phyloP scores from a whole-genome alignment of 768 basidiomycete species.

The Kwoniella botswanensis region DNA sequence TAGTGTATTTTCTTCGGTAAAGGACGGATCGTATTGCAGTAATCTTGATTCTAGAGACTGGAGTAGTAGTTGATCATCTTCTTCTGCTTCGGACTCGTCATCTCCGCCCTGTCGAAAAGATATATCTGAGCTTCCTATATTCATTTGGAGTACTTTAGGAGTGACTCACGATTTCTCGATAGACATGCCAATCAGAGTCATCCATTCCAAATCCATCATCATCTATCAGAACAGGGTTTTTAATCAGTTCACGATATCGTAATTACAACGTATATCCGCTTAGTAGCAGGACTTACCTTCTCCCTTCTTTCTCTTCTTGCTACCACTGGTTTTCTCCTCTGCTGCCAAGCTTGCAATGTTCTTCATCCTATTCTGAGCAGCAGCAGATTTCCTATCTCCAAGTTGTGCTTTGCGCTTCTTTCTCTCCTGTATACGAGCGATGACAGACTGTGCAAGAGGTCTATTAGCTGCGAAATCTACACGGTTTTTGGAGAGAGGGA shows the following conservation, averaged over 20 bases:
- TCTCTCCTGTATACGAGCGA: conserved; percentile 83
- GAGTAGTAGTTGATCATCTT: conserved; percentile 76
- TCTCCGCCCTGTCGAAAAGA: conserved; percentile 53
- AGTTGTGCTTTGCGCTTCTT: conserved; percentile 78
- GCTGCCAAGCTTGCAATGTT: conserved; percentile 88
- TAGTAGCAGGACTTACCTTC: conserved; percentile 37
- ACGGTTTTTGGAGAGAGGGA: too few species aligned
- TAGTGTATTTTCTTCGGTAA: conserved; percentile 80
- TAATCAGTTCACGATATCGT: background rate
- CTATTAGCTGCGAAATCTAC: background rate
- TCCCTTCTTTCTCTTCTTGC: conserved; percentile 78
- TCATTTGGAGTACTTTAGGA: background rate
- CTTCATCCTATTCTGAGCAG: conserved; percentile 94
- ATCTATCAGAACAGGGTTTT: background rate
- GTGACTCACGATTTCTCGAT: conserved; percentile 84
- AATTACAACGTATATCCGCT: background rate
- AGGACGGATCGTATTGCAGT: conserved; percentile 80
- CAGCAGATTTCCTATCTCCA: conserved; percentile 89
- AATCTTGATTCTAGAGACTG: conserved; percentile 78
- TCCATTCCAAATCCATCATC: conserved; percentile 94
- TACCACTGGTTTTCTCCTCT: conserved; percentile 77
- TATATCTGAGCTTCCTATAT: background rate
- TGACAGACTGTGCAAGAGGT: conserved; percentile 66
- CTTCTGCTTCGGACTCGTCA: conserved; percentile 80
- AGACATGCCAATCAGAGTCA: conserved; percentile 96